Conservation (phyloP, 495 filamentous ascomycete genomes). For the Penicillium cinerascens region DNA sequence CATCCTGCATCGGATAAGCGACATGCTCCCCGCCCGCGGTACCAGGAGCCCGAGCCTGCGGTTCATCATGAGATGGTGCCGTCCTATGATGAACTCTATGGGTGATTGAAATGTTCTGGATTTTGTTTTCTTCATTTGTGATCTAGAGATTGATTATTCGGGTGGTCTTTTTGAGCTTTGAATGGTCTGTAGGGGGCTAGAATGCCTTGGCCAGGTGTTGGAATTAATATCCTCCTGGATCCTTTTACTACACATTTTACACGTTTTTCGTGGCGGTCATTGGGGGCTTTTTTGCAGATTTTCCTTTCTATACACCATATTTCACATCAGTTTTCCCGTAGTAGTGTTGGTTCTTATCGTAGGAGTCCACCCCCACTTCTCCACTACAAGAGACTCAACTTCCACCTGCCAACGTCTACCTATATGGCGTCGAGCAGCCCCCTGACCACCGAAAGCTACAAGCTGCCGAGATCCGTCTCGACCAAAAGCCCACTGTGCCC, state of each 20-base stretch:
- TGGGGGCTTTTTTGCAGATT: background rate
- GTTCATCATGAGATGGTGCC: slow-evolving; percentile 36
- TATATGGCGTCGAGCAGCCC: background rate
- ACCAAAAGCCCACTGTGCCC: background rate
- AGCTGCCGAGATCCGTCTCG: background rate
- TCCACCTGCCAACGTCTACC: background rate
- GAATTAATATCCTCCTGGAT: background rate
- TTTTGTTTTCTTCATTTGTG: slow-evolving; percentile 7
- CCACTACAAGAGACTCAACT: too few relatives aligned
- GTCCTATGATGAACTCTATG: slow-evolving; percentile 46
- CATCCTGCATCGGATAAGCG: slow-evolving; percentile 27
- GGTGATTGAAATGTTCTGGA: slow-evolving; percentile 19
- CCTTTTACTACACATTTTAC: background rate
- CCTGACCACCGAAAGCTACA: background rate
- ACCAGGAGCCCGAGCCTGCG: slow-evolving; percentile 17
- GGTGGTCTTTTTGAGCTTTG: background rate
- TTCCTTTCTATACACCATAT: background rate
- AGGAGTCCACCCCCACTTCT: background rate
- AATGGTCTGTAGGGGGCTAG: background rate
- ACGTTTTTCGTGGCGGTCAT: too few relatives aligned
- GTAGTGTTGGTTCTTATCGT: too few relatives aligned
- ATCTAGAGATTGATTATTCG: background rate
- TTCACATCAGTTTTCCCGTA: background rate
- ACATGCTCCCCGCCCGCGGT: slow-evolving; percentile 19
- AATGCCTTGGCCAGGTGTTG: background rate